These are phyloP conservation scores for Phytophthora megakarya DNA, from an alignment of 352 stramenopile species.

Conservation along the genomic window DNA sequence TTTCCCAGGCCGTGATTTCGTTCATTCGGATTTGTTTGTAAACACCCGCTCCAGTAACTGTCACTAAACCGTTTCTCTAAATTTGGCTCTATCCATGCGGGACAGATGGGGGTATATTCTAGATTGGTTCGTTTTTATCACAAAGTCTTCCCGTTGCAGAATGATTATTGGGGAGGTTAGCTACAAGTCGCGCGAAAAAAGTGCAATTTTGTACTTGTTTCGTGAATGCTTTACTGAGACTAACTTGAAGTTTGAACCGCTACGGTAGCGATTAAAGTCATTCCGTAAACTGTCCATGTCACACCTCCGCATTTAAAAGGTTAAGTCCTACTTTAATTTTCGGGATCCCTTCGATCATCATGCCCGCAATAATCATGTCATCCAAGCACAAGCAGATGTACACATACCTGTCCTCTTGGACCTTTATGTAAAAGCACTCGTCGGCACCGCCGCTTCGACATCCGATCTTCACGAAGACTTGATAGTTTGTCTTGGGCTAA, in stretches of 20 bases:
- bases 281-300: no score
- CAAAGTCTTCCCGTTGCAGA: neutral
- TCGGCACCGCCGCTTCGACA: slow-evolving; percentile 20
- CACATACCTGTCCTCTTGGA: neutral
- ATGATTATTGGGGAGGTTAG: neutral
- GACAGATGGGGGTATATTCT: no score
- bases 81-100: no score
- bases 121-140: neutral
- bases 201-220: no score
- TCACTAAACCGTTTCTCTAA: no score
- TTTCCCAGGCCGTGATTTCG: no score
- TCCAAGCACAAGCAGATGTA: slow-evolving; percentile 13
- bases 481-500: slow-evolving; percentile 32
- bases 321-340: slow-evolving; percentile 17
- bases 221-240: no score
- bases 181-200: neutral
- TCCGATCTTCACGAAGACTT: slow-evolving; percentile 15
- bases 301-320: no score
- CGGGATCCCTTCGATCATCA: neutral
- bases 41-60: no score
- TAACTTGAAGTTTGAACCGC: no score
- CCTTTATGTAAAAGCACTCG: slow-evolving; percentile 30
- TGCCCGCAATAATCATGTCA: slow-evolving; percentile 22
- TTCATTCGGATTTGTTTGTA: no score
- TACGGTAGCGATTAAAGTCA: no score